Percentiles rank a stretch among this genome's conserved stretches.
Conservation (phyloP, 2,329 filamentous ascomycete genomes). For the Tolypocladium ophioglossoides region DNA sequence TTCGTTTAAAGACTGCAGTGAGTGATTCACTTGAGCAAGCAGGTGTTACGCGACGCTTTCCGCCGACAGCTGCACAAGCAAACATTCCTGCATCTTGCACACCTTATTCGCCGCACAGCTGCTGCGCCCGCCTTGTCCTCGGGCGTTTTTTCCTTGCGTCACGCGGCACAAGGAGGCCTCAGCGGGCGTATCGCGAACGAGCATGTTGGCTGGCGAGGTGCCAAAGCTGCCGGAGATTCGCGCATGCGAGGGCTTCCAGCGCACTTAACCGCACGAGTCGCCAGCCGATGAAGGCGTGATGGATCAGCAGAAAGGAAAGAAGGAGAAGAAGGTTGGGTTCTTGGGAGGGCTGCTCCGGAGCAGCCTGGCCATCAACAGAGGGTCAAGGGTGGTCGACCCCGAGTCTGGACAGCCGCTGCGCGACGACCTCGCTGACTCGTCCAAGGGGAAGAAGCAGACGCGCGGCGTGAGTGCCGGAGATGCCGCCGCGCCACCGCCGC, state of each 20-base stretch:
- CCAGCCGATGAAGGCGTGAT: slow-evolving; percentile 13
- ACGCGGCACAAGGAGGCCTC: background rate
- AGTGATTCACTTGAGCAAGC: background rate
- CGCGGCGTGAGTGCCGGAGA: background rate
- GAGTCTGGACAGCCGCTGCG: background rate
- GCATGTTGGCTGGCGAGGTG: background rate
- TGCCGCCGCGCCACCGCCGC: background rate
- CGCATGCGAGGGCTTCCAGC: background rate
- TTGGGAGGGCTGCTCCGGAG: slow-evolving; percentile 39
- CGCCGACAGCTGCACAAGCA: background rate
- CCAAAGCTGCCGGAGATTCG: background rate
- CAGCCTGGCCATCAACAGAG: slow-evolving; percentile 22
- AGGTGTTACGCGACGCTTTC: background rate
- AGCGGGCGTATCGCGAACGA: background rate
- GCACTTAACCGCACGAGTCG: background rate
- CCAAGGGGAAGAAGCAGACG: background rate
- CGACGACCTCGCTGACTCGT: background rate
- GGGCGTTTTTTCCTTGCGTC: background rate
- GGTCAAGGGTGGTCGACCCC: background rate
- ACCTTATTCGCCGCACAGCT: background rate
- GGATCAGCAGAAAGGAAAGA: slow-evolving; percentile 19
- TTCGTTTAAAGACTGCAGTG: background rate
- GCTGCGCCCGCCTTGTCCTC: background rate
- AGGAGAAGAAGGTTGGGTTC: slow-evolving; percentile 32
- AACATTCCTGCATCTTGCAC: background rate